Base-by-base conservation (phyloP, 208 protist species). In the Crithidia bombi region DNA sequence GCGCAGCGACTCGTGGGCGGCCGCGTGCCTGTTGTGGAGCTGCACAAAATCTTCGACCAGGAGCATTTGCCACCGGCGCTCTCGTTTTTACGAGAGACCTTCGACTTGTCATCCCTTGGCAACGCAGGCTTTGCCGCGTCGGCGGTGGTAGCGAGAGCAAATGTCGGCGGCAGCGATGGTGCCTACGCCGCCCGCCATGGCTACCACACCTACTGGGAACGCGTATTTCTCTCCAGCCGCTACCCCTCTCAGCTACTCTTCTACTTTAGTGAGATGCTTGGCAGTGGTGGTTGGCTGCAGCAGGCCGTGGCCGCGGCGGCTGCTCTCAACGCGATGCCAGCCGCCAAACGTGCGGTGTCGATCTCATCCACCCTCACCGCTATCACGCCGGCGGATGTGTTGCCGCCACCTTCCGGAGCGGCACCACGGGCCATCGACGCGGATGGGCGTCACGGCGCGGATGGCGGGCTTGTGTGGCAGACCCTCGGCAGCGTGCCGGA, bases 181-280 rank as follows among this genome's bases (percentile, higher is more conserved):
- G 47, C 35, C 2, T 25, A 10, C 38, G 3, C 1, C 19, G 23
- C n/a, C 10, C 35, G 44, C 30, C 15, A 36, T 39, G 44, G 5
- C 9, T 5, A 50, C 25, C 30, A 25, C 36, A 65, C 55, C 35
- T 76, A 76, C 63, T 65, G 62, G 46, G 70, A 76, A 23, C 62
- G 70, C 5, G 43, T 76, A 0, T 32, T 76, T 25, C 23, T 65
- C 2, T 70, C 39, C 26, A 76, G 70, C 54, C 63, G 70, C 28
- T 76, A 51, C 47, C 55, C 75, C 1, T 81, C 75, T 0, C 75
- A 82, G 68, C 50, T 82, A 6, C 59, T 85, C 21, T 85, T 77
- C 58, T 57, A 64, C 25, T 68, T 85, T 21, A 75, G 59, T 33
- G 75, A 85, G 51, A 49, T 78, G 30, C 17, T 79, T 15, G 78